phyloP scores from a whole-genome alignment of 176 grass and related monocot species.

The Ensete glaucum region DNA sequence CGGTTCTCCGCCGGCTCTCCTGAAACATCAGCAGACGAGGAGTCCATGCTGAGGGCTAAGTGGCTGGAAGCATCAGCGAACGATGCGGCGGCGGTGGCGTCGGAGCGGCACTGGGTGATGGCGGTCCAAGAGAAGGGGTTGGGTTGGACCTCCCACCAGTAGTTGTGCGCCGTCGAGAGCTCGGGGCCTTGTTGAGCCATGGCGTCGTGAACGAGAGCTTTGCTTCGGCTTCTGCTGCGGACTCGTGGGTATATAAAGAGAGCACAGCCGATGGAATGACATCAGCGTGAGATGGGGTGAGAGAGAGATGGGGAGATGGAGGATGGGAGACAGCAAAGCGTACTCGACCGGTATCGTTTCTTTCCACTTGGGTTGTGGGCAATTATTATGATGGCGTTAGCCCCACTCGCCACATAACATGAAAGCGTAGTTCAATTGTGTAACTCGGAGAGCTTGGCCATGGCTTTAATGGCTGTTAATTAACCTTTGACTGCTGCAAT shows the following conservation, averaged over 20 bases:
- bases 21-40: not conserved
- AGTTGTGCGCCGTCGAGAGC: not conserved
- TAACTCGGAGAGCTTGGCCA: too few relatives aligned
- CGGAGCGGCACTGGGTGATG: not conserved
- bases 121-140: not conserved
- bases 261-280: not conserved
- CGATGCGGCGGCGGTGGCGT: not conserved
- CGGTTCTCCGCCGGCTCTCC: constrained; percentile 1
- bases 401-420: too few relatives aligned
- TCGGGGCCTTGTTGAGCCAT: not conserved
- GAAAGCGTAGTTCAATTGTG: too few relatives aligned
- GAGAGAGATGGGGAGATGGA: not conserved
- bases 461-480: too few relatives aligned
- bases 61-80: not conserved
- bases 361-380: not conserved
- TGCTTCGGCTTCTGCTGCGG: too few relatives aligned
- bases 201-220: not conserved
- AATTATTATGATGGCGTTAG: not conserved
- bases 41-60: constrained; percentile 13
- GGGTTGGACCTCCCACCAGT: constrained; percentile 5
- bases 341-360: not conserved
- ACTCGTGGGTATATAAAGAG: not conserved
- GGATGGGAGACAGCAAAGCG: not conserved
- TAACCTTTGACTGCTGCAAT: too few relatives aligned
- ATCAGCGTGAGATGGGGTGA: not conserved